Evolutionary conservation across 2,329 filamentous ascomycete genomes (phyloP).

Genomic region (Dothistroma pini): DNA sequence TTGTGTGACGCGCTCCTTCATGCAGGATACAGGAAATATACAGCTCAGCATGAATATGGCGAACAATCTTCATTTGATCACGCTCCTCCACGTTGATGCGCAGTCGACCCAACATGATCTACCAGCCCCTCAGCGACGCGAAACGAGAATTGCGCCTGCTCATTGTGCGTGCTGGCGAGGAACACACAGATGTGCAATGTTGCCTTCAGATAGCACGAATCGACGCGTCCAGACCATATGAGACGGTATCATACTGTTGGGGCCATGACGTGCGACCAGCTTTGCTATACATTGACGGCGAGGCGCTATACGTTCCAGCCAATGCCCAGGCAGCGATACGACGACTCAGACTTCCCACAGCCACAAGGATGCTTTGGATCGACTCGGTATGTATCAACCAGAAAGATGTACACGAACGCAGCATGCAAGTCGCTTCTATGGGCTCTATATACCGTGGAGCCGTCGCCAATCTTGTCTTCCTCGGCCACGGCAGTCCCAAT

Average conservation of each 20-base stretch:
- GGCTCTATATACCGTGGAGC: conserved; percentile 2
- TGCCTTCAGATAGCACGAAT: not conserved
- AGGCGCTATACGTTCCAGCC: not conserved
- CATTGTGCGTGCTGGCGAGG: not conserved
- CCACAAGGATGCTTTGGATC: not conserved
- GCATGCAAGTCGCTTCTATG: conserved; percentile 5
- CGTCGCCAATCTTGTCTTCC: not conserved
- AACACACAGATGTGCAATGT: not conserved
- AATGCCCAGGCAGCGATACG: conserved; percentile 1
- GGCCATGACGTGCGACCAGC: not conserved
- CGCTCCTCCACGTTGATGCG: not conserved
- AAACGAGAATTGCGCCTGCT: conserved; percentile 5
- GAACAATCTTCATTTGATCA: not conserved
- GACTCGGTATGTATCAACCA: conserved; percentile 10
- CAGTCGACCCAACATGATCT: not conserved
- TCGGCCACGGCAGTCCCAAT: not conserved
- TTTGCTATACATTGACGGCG: not conserved
- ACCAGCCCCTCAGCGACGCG: not conserved
- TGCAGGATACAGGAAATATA: too few species aligned
- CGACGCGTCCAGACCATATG: not conserved
- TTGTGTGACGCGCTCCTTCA: too few species aligned
- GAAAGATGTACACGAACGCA: conserved; percentile 1
- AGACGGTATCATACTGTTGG: conserved; percentile 10
- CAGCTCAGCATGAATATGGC: not conserved
- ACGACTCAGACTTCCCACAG: not conserved